These are phyloP conservation scores for Penicillium soppii DNA, from an alignment of 495 filamentous ascomycete species.

Conservation along the genomic window DNA sequence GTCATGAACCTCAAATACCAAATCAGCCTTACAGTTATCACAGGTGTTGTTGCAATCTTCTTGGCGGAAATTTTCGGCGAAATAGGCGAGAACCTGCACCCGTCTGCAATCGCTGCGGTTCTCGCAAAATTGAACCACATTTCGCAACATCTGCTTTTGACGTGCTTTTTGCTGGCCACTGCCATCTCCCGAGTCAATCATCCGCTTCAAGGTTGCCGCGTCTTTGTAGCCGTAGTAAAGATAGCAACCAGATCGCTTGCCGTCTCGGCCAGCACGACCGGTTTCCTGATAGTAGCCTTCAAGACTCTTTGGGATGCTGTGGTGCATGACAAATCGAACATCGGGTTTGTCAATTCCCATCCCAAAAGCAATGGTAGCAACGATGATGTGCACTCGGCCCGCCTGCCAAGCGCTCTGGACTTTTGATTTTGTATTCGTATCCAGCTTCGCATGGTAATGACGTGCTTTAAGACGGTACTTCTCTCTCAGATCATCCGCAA, in stretches of 20 bases:
- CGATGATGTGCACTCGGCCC: conserved; percentile 79
- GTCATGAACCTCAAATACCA: conserved; percentile 67
- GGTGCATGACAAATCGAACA: conserved; percentile 93
- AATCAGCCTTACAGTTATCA: conserved; percentile 80
- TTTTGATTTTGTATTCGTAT: conserved; percentile 56
- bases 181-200: conserved; percentile 80
- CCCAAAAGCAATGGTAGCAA: conserved; percentile 98
- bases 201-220: conserved; percentile 55
- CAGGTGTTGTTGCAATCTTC: conserved; percentile 71
- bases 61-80: conserved; percentile 75
- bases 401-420: conserved; percentile 82
- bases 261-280: conserved; percentile 90
- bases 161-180: conserved; percentile 74
- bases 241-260: conserved; percentile 81
- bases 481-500: conserved; percentile 64
- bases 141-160: conserved; percentile 79
- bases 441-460: conserved; percentile 84
- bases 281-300: conserved; percentile 99
- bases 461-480: conserved; percentile 67
- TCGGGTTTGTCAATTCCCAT: conserved; percentile 99
- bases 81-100: conserved; percentile 86
- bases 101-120: conserved; percentile 83
- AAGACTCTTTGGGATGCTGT: conserved; percentile 88
- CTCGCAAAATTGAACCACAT: conserved; percentile 83
- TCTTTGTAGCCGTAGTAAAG: conserved; percentile 84